Conservation (phyloP, 257 asterid genomes). For the Anisodus acutangulus region DNA sequence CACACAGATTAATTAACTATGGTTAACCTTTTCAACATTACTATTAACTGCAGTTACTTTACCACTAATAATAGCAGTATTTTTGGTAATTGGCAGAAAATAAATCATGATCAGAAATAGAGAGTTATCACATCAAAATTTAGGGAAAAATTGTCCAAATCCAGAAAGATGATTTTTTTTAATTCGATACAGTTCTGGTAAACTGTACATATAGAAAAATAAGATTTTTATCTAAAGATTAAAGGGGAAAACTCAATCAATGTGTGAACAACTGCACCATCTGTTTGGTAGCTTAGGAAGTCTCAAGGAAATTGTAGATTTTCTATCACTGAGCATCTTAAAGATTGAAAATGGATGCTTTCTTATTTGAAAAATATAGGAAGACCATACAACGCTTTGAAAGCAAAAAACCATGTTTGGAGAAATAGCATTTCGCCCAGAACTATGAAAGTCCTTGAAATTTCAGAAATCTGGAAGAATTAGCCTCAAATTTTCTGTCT, state of each 20-base stretch:
- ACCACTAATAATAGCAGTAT: slow-evolving; percentile 17
- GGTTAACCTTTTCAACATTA: slow-evolving; percentile 30
- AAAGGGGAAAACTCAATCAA: background rate
- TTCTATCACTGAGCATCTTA: background rate
- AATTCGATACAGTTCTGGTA: background rate
- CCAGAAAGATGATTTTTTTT: background rate
- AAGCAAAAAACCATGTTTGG: background rate
- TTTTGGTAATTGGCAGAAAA: background rate
- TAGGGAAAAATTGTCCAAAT: background rate
- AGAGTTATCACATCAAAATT: background rate
- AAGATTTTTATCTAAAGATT: background rate
- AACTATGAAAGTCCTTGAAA: background rate
- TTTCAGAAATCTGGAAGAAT: background rate
- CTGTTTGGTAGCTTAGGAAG: background rate
- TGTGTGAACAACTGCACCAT: background rate
- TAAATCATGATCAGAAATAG: slow-evolving; percentile 9
- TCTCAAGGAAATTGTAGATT: background rate
- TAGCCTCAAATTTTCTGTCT: background rate
- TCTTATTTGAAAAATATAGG: background rate
- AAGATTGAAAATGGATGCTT: background rate
- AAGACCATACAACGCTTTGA: background rate
- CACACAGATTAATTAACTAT: slow-evolving; percentile 37
- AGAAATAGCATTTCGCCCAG: background rate
- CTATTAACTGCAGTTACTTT: slow-evolving; percentile 22
- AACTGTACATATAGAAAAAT: background rate